Percentiles rank a stretch among this genome's conserved stretches.
phyloP scores from a whole-genome alignment of 768 basidiomycete genomes.

The Scleroderma citrinum region DNA sequence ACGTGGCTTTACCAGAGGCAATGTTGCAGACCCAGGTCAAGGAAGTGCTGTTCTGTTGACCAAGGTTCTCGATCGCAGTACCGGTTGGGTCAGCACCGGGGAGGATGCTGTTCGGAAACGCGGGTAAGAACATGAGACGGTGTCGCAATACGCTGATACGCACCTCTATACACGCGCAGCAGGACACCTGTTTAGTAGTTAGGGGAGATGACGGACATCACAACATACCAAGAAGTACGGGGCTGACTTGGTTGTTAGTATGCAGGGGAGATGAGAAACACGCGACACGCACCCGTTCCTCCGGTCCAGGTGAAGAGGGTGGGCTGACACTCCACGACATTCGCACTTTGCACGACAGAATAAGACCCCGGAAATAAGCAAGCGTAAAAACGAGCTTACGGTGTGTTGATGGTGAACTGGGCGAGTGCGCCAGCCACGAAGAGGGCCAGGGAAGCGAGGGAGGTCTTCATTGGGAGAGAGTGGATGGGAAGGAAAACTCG shows the following conservation, averaged over 20 bases:
- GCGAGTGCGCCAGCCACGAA: constrained; percentile 39
- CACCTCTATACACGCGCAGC: constrained; percentile 33
- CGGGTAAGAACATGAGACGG: background rate
- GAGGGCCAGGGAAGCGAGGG: constrained; percentile 34
- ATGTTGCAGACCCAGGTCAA: constrained; percentile 54
- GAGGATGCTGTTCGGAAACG: constrained; percentile 39
- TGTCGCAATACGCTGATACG: background rate
- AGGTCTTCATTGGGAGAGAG: constrained; percentile 41
- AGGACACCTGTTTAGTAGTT: background rate
- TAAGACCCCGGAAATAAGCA: constrained; percentile 1
- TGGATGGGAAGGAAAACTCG: constrained; percentile 21
- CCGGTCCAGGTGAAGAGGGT: constrained; percentile 48
- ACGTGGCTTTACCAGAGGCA: constrained; percentile 32
- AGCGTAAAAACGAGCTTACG: constrained; percentile 55
- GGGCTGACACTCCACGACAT: constrained; percentile 54
- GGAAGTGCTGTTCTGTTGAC: constrained; percentile 31
- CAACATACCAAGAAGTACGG: constrained; percentile 60
- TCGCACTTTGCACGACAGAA: constrained; percentile 30
- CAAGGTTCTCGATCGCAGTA: constrained; percentile 42
- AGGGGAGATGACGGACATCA: background rate
- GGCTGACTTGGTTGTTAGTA: constrained; percentile 27
- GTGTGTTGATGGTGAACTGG: constrained; percentile 60
- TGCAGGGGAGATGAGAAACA: background rate
- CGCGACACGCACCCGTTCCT: constrained; percentile 44
- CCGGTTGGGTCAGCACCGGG: constrained; percentile 43